A percentile compares a stretch with the other conserved stretches of the same genome.
phyloP scores from a whole-genome alignment of 257 asterid species.

The Nicotiana sylvestris region DNA sequence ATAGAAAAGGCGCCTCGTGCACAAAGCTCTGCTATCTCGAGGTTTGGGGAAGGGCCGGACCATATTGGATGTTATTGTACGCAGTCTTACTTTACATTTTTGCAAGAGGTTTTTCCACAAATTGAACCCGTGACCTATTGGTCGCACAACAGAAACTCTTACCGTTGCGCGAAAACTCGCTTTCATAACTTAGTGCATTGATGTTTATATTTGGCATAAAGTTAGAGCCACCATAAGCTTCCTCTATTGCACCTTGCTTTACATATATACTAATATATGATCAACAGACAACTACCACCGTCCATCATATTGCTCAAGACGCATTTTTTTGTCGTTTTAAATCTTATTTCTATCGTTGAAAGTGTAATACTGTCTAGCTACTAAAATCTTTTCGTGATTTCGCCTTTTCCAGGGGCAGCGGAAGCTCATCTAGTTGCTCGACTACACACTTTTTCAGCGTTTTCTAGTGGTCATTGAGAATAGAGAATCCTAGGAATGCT shows the following conservation, averaged over 20 bases:
- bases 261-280: background rate
- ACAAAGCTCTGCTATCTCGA: background rate
- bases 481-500: constrained; percentile 34
- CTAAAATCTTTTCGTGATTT: background rate
- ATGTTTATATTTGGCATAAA: background rate
- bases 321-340: background rate
- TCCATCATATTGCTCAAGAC: background rate
- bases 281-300: background rate
- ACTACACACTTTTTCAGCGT: background rate
- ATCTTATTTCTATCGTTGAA: background rate
- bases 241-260: background rate
- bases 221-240: background rate
- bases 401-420: background rate
- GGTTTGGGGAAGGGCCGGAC: background rate
- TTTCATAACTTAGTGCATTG: background rate
- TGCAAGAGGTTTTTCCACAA: background rate
- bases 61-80: background rate
- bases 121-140: background rate
- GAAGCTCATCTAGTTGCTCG: background rate
- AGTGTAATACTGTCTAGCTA: background rate
- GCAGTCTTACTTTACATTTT: background rate
- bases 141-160: background rate
- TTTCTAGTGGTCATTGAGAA: constrained; percentile 1
- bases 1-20: background rate
- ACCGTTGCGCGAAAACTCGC: background rate